These are phyloP conservation scores for Penicillium malachiteum DNA, from an alignment of 495 filamentous ascomycete genomes.

Conservation along the genomic window DNA sequence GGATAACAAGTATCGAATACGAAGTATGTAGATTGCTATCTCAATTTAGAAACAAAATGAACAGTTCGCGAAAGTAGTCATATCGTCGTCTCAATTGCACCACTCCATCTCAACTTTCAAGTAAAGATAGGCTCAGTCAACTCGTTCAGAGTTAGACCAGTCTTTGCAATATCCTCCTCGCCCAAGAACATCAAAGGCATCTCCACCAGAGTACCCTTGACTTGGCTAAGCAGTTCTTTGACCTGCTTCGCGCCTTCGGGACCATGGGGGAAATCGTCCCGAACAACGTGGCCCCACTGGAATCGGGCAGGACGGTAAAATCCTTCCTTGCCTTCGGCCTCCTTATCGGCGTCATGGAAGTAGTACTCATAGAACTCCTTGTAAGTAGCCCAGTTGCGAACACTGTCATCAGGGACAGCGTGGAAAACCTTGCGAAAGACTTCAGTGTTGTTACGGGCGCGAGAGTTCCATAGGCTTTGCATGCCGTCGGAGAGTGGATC, in stretches of 20 bases:
- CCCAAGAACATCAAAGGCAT: conserved; percentile 91
- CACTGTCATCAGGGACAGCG: conserved; percentile 75
- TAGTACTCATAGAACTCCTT: conserved; percentile 79
- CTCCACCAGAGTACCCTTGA: conserved; percentile 82
- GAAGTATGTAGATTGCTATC: too few species aligned
- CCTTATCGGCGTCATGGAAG: conserved; percentile 55
- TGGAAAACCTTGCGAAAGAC: conserved; percentile 86
- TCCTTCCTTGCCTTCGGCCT: conserved; percentile 37
- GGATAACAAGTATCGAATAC: not conserved
- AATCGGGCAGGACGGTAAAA: conserved; percentile 48
- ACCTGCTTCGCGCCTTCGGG: conserved; percentile 64
- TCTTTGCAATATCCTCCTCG: conserved; percentile 83
- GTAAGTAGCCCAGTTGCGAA: conserved; percentile 83
- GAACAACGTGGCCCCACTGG: conserved; percentile 84
- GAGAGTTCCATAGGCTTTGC: conserved; percentile 67
- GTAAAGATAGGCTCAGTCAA: conserved; percentile 86
- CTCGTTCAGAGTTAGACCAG: conserved; percentile 75
- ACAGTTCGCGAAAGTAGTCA: not conserved
- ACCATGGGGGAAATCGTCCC: conserved; percentile 69
- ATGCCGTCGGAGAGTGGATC: conserved; percentile 73
- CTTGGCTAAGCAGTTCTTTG: conserved; percentile 73
- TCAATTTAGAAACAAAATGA: conserved; percentile 10
- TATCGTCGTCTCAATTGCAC: conserved; percentile 5
- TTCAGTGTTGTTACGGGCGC: conserved; percentile 78
- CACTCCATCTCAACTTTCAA: conserved; percentile 31